phyloP scores from a whole-genome alignment of 768 basidiomycete genomes.

The Suillus luteus region DNA sequence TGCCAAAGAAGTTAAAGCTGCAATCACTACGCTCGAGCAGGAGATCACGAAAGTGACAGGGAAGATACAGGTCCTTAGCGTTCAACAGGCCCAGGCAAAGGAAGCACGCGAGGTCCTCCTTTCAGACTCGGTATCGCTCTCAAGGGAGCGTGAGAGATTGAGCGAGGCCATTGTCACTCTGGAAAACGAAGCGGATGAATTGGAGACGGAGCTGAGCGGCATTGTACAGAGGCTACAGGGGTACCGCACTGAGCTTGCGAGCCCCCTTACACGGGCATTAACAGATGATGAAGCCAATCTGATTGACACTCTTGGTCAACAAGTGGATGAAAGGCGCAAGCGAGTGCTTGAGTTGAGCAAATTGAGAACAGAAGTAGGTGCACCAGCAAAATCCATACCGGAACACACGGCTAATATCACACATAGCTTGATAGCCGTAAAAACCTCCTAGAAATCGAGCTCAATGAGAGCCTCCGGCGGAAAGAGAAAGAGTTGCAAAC shows the following conservation, averaged over 20 bases:
- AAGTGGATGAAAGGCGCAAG: constrained; percentile 76
- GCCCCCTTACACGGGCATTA: constrained; percentile 74
- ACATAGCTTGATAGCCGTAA: constrained; percentile 63
- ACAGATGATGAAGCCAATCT: constrained; percentile 68
- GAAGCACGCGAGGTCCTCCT: constrained; percentile 67
- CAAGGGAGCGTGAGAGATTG: constrained; percentile 71
- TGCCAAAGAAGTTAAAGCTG: constrained; percentile 72
- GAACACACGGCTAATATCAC: neutral
- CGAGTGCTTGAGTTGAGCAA: constrained; percentile 68
- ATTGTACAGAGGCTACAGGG: constrained; percentile 65
- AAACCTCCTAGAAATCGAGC: constrained; percentile 86
- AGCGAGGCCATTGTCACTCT: constrained; percentile 59
- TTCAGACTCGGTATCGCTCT: constrained; percentile 59
- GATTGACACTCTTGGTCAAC: constrained; percentile 69
- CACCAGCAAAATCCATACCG: neutral
- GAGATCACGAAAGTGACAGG: constrained; percentile 80
- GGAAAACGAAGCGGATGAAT: constrained; percentile 68
- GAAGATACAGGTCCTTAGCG: constrained; percentile 65
- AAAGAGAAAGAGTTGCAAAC: constrained; percentile 74
- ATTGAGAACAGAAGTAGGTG: constrained; percentile 67
- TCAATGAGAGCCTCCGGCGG: constrained; percentile 85
- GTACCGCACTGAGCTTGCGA: constrained; percentile 67
- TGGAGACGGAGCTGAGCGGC: constrained; percentile 68
- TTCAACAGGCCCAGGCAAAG: constrained; percentile 69
- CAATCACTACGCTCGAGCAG: constrained; percentile 76